Evolutionary conservation across 495 filamentous ascomycete species (phyloP), one percentile per base, ranked within the genome.

Genomic region (Annulohypoxylon bovei): DNA sequence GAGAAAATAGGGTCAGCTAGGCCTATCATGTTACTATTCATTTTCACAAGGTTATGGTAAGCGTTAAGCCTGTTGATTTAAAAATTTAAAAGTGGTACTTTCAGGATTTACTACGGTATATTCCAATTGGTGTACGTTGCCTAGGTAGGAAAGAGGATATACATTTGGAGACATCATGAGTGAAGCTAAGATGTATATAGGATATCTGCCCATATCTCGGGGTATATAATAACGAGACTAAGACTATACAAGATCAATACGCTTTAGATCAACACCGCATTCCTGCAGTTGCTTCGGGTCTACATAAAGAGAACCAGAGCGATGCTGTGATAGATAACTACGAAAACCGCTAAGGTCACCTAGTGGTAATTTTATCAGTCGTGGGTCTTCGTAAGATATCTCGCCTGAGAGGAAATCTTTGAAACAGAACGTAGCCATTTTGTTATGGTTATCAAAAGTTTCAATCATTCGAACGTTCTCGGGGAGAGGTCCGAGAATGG

Each of bases 401-500:
- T 62, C 28, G 20, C 57, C 57, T 18, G 62, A 66, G 22, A 30
- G 0, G 4, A 35, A 0, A 55, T 66, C 49, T 28, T 30, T 62
- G 6, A 52, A 67, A 18, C 46, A 1, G 1, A 6, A 25, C 1
- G n/a, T 44, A 14, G 12, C 1, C 0, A 1, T 11, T 1, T 47
- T 27, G 4, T 3, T 35, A 12, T 23, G n/a, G 14, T 63, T 20
- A 6, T 44, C 23, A 28, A 6, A 20, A 2, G 33, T 16, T 6
- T 0, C 0, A 18, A 53, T 16, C 22, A 6, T 3, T 18, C 20
- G 57, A 44, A 58, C 28, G 18, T 54, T 50, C 33, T 46, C 11
- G 1, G 65, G 69, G 6, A 65, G 30, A 35, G 53, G 58, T 1
- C 65, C 69, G 18, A 68, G 69, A 40, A 72, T 22, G 6, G 65